These are phyloP conservation scores for Diddensiella caesifluorescens DNA, from an alignment of 805 yeast genomes.

Conservation along the genomic window DNA sequence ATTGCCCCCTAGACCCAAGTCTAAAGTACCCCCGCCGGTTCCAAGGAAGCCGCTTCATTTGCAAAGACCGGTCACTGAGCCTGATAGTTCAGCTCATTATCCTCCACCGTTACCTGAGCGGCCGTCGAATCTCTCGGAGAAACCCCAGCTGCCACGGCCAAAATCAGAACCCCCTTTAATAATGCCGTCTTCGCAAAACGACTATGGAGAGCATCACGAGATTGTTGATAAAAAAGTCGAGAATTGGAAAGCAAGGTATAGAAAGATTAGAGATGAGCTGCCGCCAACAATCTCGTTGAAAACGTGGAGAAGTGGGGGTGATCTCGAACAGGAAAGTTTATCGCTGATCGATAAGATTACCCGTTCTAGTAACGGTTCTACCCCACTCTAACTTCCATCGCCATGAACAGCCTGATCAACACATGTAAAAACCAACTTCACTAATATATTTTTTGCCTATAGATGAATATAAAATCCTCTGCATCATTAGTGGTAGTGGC, in stretches of 20 bases:
- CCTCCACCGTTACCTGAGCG: conserved; percentile 7
- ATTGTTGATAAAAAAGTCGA: conserved; percentile 46
- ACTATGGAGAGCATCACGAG: conserved; percentile 23
- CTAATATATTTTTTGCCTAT: not conserved
- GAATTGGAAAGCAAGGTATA: conserved; percentile 51
- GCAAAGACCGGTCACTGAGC: conserved; percentile 1
- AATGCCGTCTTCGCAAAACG: conserved; percentile 26
- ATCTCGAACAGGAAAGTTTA: conserved; percentile 34
- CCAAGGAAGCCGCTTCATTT: conserved; percentile 9
- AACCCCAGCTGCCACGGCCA: conserved; percentile 1
- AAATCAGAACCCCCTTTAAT: conserved; percentile 20
- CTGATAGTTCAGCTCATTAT: conserved; percentile 6
- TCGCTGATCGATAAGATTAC: conserved; percentile 1
- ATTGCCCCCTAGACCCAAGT: conserved; percentile 12
- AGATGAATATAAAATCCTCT: conserved; percentile 14
- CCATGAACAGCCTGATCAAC: not conserved
- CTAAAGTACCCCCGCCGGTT: conserved; percentile 26
- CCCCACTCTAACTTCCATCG: no score
- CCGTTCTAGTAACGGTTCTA: not conserved
- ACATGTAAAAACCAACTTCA: not conserved
- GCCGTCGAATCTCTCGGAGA: not conserved
- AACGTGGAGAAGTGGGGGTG: conserved; percentile 42
- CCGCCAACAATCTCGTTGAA: conserved; percentile 38
- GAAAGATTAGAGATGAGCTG: conserved; percentile 37
- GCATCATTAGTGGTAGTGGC: conserved; percentile 25